Base-by-base conservation (phyloP, 768 basidiomycete species). In the Amanita subjunquillea region DNA sequence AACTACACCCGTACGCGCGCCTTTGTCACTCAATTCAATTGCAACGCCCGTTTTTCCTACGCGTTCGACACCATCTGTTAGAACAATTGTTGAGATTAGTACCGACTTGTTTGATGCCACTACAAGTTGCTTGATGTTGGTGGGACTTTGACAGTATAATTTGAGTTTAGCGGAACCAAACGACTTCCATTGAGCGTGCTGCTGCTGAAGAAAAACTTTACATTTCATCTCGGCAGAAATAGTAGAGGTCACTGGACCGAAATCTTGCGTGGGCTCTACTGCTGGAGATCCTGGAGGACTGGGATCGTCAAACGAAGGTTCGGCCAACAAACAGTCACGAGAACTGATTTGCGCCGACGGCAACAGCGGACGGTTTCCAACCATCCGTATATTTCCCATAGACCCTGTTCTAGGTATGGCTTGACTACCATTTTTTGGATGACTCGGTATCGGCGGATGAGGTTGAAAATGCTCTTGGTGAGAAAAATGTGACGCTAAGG, bases 31-130 rank as follows among this genome's bases (percentile, higher is more conserved):
- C 48, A 99, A 70, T 67, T 98, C 95, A 56, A 99, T 85, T 42
- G 96, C 96, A 38, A 99, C 86, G 12, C 96, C 96, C 2, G 95
- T 98, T 71, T 95, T 97, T 20, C 91, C 96, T n/a, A 99, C 95
- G 43, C 95, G 77, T 69, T 99, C 96, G 25, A 98, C 95, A 6
- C 94, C 96, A 65, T 97, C 94, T 4, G 85, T 91, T 48, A 97
- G 72, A 29, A 99, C 90, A 56, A 98, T 96, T 5, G 96, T 97
- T 39, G 91, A 95, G 57, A 99, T 93, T 39, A 98, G 67, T 58
- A 91, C 73, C 4, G 82, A 74, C 59, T 83, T 85, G 52, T 82
- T 90, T 6, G 85, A 80, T 67, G 93, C 87, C 29, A 97, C 94
- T 13, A 98, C 96, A 27, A 99, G 79, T 67, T 99, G 96, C 69